Evolutionary conservation across 1,139 yeast genomes (phyloP).

Genomic region (Candida sp.): DNA sequence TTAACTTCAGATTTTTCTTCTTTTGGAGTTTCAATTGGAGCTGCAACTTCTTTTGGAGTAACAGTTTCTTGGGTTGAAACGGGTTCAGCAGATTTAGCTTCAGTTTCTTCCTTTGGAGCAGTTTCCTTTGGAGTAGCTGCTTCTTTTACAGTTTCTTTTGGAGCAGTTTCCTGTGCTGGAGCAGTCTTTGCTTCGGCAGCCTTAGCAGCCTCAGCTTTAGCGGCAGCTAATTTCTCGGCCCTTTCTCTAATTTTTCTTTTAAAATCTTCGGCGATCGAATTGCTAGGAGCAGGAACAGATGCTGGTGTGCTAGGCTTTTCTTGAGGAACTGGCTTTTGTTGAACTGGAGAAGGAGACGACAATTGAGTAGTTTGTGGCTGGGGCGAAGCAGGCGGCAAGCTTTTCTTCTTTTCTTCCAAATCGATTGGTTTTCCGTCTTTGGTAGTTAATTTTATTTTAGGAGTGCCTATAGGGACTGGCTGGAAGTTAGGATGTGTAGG

Average conservation of each 20-base stretch:
- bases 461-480: conserved; percentile 9
- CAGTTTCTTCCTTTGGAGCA: too few species aligned
- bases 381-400: conserved; percentile 14
- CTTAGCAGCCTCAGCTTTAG: conserved; percentile 6
- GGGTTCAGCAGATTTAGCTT: too few species aligned
- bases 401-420: conserved; percentile 41
- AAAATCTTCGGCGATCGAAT: conserved; percentile 14
- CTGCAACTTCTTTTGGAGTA: conserved; percentile 4
- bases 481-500: conserved; percentile 9
- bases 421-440: conserved; percentile 47
- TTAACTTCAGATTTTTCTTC: conserved; percentile 5
- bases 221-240: conserved; percentile 10
- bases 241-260: conserved; percentile 12
- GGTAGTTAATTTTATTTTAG: conserved; percentile 37
- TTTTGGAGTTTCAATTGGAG: conserved; percentile 5
- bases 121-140: background rate
- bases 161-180: background rate
- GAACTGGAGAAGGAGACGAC: background rate
- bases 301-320: conserved; percentile 8
- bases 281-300: conserved; percentile 6
- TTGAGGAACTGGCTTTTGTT: background rate
- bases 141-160: conserved; percentile 3
- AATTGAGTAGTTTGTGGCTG: conserved; percentile 12
- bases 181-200: conserved; percentile 2
- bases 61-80: background rate